Evolutionary conservation across 108 stramenopile species (phyloP), one percentile per base, ranked within the genome.

Genomic region (Tribonema minus): DNA sequence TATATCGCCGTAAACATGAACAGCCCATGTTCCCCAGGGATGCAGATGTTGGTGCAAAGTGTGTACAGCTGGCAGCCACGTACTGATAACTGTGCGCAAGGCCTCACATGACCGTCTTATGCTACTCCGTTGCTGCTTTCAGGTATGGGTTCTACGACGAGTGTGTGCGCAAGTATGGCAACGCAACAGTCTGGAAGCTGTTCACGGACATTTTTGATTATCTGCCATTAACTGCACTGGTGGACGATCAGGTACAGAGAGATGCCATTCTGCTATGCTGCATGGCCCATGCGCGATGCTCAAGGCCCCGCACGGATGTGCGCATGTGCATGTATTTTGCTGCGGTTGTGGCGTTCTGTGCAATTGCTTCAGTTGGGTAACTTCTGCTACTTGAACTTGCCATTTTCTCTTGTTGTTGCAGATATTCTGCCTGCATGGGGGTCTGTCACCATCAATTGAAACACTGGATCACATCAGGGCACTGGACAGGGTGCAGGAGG

Each of bases 101-200:
- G 28, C 3, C n/a, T 4, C 3, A 25, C 60, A 9, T 61, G 28
- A 61, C n/a, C 39, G 27, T 28, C 25, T 3, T 29, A 25, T 41
- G 37, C 30, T 38, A 1, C 65, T 67, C 27, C 2, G 1, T 36
- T 34, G 30, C n/a, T 34, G 30, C 33, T 31, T 35, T 1, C 78
- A 80, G 70, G 80, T 80, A 9, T 80, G 80, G 80, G 15, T 96
- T 96, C 82, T 98, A 96, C 80, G 97, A 98, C 84, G 97, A 98
- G 80, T 98, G 97, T 82, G 86, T 96, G 64, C 91, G 95, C 64
- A 98, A 98, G 88, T 98, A 98, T 76, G 97, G 97, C 31, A 95
- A 98, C 82, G 95, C 97, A 25, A 92, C 89, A 71, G 94, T 93
- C 2, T 98, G 97, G 97, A 92, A 95, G 26, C 37, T 69, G 61